Evolutionary conservation across 129 eudicot genomes (phyloP), one percentile per base, ranked within the genome.

Genomic region (Sambucus nigra): DNA sequence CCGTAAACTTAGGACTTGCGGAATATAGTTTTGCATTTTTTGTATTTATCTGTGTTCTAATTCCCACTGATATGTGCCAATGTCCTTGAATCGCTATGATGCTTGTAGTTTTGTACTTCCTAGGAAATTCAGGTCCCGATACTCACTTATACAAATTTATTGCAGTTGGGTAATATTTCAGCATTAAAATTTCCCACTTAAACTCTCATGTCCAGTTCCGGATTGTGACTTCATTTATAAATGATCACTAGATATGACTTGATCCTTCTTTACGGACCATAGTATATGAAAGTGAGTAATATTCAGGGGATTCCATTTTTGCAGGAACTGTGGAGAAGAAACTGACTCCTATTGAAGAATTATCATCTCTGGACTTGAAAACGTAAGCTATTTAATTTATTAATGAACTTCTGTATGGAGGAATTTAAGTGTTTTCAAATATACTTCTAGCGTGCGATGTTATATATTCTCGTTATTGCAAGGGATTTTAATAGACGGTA

Each of bases 321-420:
- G 74, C 89, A 80, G 96, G 80, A 58, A 60, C 94, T 69, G 74
- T 71, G 3, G 94, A 83, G 77, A 88, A 67, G 61, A 80, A 65
- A 59, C 53, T 70, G 33, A 60, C 79, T 51, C 71, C 94, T 11
- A 19, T 80, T 27, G 81, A 84, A 59, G 94, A 80, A 15, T 47
- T 84, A 51, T 55, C 79, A 14, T 69, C 96, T 28, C 52, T 88
- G 63, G 96, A 83, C 73, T 69, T 83, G 63, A 88, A 88, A 77
- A 75, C 87, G 96, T 88, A 73, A 88, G 96, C 69, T 35, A 31
- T 7, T 35, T 35, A 35, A 4, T 60, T 26, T 29, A n/a, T n/a
- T n/a, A 8, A 29, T 29, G 5, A 8, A 29, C 35, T 29, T 8
- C 35, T 29, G 35, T 29, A n/a, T n/a, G n/a, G n/a, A n/a, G n/a